Conservation (phyloP, 331 rosid species). For the Rhamnella rubrinervis region DNA sequence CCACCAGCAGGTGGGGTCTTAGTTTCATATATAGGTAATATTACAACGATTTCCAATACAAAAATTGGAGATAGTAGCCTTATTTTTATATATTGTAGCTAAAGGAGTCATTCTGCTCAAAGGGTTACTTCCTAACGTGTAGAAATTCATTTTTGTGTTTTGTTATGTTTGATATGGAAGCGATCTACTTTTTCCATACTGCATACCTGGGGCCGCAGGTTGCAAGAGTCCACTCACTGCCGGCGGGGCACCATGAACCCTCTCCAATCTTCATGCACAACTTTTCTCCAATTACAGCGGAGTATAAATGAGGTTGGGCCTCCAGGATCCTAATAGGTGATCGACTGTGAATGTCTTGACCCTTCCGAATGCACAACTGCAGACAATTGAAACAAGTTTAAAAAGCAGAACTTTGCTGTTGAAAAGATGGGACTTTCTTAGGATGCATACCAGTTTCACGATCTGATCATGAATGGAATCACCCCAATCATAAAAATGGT, state of each 20-base stretch:
- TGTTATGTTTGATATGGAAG: neutral
- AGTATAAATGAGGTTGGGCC: slow-evolving; percentile 70
- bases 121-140: too few species aligned
- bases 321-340: slow-evolving; percentile 70
- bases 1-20: too few species aligned
- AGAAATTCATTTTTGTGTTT: neutral
- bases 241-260: slow-evolving; percentile 79
- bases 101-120: neutral
- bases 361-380: slow-evolving; percentile 78
- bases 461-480: slow-evolving; percentile 64
- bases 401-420: neutral
- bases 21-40: too few species aligned
- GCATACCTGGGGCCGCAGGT: slow-evolving; percentile 74
- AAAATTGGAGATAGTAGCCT: neutral
- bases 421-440: slow-evolving; percentile 1
- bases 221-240: slow-evolving; percentile 79
- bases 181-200: slow-evolving; percentile 66
- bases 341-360: slow-evolving; percentile 72
- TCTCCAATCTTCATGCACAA: slow-evolving; percentile 89
- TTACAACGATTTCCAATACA: neutral
- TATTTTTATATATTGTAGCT: neutral
- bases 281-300: slow-evolving; percentile 78
- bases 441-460: slow-evolving; percentile 63
- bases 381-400: slow-evolving; percentile 17
- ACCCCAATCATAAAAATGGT: slow-evolving; percentile 77